Conservation (phyloP, 768 basidiomycete species). For the Suillus placidus region DNA sequence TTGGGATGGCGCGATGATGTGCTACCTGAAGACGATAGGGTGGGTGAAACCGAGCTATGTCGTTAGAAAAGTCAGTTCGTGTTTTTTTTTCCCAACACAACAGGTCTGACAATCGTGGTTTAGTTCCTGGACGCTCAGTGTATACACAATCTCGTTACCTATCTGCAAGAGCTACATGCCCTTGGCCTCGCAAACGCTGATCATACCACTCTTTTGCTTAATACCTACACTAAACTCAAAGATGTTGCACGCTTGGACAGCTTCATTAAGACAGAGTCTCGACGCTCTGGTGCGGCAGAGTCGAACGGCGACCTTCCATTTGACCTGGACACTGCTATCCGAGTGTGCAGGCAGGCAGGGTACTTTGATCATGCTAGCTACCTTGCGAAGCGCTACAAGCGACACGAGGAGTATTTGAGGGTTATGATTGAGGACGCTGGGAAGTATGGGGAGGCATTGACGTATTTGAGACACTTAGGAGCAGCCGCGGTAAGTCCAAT, state of each 20-base stretch:
- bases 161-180: constrained; percentile 93
- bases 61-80: constrained; percentile 78
- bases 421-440: constrained; percentile 94
- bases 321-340: constrained; percentile 95
- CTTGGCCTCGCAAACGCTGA: constrained; percentile 91
- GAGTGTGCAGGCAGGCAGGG: constrained; percentile 94
- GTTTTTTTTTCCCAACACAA: not conserved
- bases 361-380: constrained; percentile 96
- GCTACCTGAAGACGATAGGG: constrained; percentile 90
- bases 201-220: constrained; percentile 94
- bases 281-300: constrained; percentile 34
- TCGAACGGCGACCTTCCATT: constrained; percentile 81
- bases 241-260: constrained; percentile 85
- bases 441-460: constrained; percentile 71
- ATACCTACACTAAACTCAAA: constrained; percentile 96
- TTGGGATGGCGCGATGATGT: constrained; percentile 91
- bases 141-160: constrained; percentile 93
- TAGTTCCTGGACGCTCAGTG: constrained; percentile 97
- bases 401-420: constrained; percentile 91
- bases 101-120: constrained; percentile 13
- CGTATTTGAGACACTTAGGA: constrained; percentile 78
- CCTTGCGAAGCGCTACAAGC: constrained; percentile 86
- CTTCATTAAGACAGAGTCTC: constrained; percentile 89
- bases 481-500: constrained; percentile 67
- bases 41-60: constrained; percentile 92